Conservation (phyloP, 768 basidiomycete species). For the Mycena sanguinolenta region DNA sequence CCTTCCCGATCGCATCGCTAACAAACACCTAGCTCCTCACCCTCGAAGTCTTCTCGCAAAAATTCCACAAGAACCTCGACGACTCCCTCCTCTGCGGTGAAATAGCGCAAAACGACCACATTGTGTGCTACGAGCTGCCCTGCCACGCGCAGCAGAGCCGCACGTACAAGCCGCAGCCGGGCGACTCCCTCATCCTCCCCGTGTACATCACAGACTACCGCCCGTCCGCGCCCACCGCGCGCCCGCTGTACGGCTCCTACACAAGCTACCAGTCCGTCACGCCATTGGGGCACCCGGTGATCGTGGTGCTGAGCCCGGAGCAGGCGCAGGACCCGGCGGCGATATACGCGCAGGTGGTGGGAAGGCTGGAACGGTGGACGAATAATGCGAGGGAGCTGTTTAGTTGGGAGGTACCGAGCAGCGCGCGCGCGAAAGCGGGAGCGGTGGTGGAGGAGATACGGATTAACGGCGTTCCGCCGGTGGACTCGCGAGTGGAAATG, state of each 20-base stretch:
- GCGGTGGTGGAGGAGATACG: constrained; percentile 57
- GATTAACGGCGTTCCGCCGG: constrained; percentile 56
- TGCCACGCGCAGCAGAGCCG: constrained; percentile 77
- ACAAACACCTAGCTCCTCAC: constrained; percentile 76
- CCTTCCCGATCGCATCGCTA: constrained; percentile 15
- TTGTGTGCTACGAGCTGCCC: constrained; percentile 89
- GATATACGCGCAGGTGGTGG: constrained; percentile 79
- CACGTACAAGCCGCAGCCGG: constrained; percentile 66
- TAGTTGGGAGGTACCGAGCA: constrained; percentile 66
- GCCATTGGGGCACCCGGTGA: constrained; percentile 80
- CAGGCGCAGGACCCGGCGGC: constrained; percentile 65
- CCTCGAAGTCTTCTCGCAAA: constrained; percentile 83
- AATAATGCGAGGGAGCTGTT: constrained; percentile 71
- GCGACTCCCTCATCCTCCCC: constrained; percentile 84
- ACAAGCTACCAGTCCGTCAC: constrained; percentile 40
- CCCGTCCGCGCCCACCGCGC: constrained; percentile 40
- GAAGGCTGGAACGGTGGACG: constrained; percentile 82
- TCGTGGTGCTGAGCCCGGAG: constrained; percentile 70
- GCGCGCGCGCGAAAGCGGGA: constrained; percentile 42
- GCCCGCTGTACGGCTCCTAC: constrained; percentile 33
- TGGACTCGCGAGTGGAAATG: constrained; percentile 76
- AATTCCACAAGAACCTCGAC: constrained; percentile 88
- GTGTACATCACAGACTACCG: constrained; percentile 73
- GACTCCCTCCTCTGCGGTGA: constrained; percentile 81
- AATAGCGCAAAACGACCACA: constrained; percentile 74